Base-by-base conservation (phyloP, 352 stramenopile genomes). In the Thalassiosira delicatula region DNA sequence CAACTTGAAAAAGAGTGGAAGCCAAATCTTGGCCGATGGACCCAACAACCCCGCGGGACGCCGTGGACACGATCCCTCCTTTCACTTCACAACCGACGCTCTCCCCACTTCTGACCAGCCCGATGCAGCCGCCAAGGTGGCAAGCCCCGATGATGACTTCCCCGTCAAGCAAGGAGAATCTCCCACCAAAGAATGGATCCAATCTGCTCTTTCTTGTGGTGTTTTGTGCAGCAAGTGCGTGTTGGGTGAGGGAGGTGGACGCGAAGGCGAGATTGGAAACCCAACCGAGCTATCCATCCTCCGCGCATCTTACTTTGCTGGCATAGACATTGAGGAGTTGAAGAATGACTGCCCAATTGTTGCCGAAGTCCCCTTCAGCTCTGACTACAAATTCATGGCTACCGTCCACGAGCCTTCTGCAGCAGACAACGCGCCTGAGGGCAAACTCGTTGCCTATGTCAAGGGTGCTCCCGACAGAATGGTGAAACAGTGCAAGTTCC, bases 381-480 rank as follows among this genome's bases (percentile, higher is more conserved):
- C 90, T 21, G 92, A 93, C 21, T 95, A 96, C 91, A 97, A 97
- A 81, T 96, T 95, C 85, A 94, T 95, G 89, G 92, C 93, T 33
- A 92, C 90, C 56, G 79, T 95, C 49, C 90, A 94, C 51, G 88
- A 91, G 61, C 79, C 88, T 30, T 67, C 72, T 30, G 71, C 71
- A 44, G 67, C 68, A 62, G 42, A 88, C 35, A 33, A 68, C 29
- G 59, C 60, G 12, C 62, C 60, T 19, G 67, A 81, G 29, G 79
- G 79, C 11, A 91, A 85, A 11, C 83, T 86, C 30, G 67, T 93
- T 23, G 87, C 95, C 17, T 90, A 97, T 77, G 98, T 99, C 90
- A 99, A 99, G 87, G 97, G 97, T 68, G 97, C 96, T 0, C 97
- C 97, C 0, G 97, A 99, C 70, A 93, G 95, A 51, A 98, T 99